Conservation (phyloP, 768 basidiomycete species). For the Brasilioporus rufonigricans region DNA sequence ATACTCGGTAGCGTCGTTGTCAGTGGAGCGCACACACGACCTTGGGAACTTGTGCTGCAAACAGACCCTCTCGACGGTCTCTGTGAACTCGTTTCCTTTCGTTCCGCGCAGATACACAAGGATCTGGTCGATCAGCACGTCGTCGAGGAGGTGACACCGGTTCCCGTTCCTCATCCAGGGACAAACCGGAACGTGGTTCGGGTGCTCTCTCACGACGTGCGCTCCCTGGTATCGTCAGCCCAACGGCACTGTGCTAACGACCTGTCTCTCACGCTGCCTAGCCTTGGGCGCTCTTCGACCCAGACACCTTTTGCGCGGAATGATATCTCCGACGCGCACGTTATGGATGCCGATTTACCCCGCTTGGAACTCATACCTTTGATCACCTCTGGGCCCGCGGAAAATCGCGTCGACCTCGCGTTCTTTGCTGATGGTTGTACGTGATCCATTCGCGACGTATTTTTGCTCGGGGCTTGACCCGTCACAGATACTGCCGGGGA, state of each 20-base stretch:
- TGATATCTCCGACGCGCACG: background rate
- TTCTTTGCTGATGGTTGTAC: constrained; percentile 80
- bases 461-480: background rate
- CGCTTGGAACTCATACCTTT: constrained; percentile 56
- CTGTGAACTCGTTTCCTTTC: constrained; percentile 21
- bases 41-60: constrained; percentile 47
- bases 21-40: constrained; percentile 66
- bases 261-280: constrained; percentile 3
- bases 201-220: constrained; percentile 17
- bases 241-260: constrained; percentile 26
- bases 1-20: constrained; percentile 3
- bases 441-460: constrained; percentile 23
- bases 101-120: constrained; percentile 21
- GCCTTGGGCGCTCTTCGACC: background rate
- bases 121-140: constrained; percentile 7
- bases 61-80: constrained; percentile 13
- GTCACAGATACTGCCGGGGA: constrained; percentile 53
- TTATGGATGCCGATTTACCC: constrained; percentile 30
- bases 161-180: constrained; percentile 12
- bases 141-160: constrained; percentile 7
- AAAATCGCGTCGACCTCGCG: constrained; percentile 69
- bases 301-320: constrained; percentile 14
- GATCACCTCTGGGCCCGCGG: constrained; percentile 55
- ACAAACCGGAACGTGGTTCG: constrained; percentile 15
- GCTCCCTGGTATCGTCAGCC: constrained; percentile 15